These are phyloP conservation scores for Carex sylvatica DNA, from an alignment of 202 grass and related monocot genomes.

Conservation along the genomic window DNA sequence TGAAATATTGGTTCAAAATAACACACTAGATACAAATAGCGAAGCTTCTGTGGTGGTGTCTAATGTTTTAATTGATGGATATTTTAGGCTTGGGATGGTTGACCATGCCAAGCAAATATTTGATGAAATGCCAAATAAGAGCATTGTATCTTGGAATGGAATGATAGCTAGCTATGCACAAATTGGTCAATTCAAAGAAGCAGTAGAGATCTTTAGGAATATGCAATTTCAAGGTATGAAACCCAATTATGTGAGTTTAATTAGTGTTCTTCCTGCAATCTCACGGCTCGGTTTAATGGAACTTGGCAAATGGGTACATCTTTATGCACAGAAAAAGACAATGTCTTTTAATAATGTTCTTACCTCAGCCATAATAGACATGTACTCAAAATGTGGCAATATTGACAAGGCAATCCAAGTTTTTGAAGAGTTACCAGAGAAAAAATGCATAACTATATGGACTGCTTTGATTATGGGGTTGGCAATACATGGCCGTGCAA, in stretches of 20 bases:
- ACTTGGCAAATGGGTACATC: slow-evolving; percentile 74
- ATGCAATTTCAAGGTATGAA: slow-evolving; percentile 37
- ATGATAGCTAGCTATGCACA: slow-evolving; percentile 63
- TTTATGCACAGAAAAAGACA: slow-evolving; percentile 39
- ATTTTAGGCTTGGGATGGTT: slow-evolving; percentile 32
- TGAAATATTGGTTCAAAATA: slow-evolving; percentile 35
- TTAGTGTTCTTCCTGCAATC: slow-evolving; percentile 56
- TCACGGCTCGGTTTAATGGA: slow-evolving; percentile 55
- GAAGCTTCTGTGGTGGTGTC: slow-evolving; percentile 43
- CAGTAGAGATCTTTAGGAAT: slow-evolving; percentile 40
- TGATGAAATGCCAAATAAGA: slow-evolving; percentile 56
- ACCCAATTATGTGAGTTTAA: slow-evolving; percentile 47
- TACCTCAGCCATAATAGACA: slow-evolving; percentile 53
- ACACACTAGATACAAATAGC: slow-evolving; percentile 7
- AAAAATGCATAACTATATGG: slow-evolving; percentile 52
- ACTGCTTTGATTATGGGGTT: slow-evolving; percentile 64
- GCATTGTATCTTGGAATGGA: slow-evolving; percentile 60
- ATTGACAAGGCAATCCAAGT: slow-evolving; percentile 45
- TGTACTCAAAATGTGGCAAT: slow-evolving; percentile 88
- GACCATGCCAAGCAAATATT: slow-evolving; percentile 43
- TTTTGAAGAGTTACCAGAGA: slow-evolving; percentile 44
- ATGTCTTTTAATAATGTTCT: slow-evolving; percentile 48
- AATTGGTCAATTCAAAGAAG: slow-evolving; percentile 41
- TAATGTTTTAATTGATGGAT: slow-evolving; percentile 70
- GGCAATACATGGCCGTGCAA: slow-evolving; percentile 53